Base-by-base conservation (phyloP, 179 eudicot genomes). In the Spinacia oleracea region DNA sequence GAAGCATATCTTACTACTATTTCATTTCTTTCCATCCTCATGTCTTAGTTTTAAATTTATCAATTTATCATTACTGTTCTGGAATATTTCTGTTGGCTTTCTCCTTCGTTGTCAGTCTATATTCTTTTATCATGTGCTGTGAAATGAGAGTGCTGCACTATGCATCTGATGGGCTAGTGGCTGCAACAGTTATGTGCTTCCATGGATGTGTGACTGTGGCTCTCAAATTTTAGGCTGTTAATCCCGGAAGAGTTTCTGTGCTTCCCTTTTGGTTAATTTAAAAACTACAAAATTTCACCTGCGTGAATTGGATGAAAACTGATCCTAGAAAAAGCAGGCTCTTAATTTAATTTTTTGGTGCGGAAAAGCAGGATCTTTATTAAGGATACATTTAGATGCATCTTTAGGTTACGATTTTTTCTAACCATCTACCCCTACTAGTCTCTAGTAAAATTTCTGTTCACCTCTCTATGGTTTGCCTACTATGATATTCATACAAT, bases 71-170 rank as follows among this genome's bases (percentile, higher is more conserved):
- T 48, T 29, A 46, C 35, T 74, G 77, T 59, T 58, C 50, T 56
- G 77, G 23, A 10, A 58, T 46, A 46, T 48, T 75, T 64, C 72
- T 46, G 42, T 48, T 64, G 42, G 71, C 62, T 38, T 38, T 38
- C 40, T 38, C 6, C 40, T 38, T 38, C 5, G 40, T 38, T 38
- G 40, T 38, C 31, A n/a, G 0, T 70, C 55, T 29, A 8, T 14
- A 53, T 46, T 0, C 42, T 48, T 29, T 71, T 53, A 4, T 31
- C 10, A 6, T 75, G 53, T 60, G 70, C 40, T 46, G 59, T 48
- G 43, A 58, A 40, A 8, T 38, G 48, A 27, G 29, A 9, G 38
- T 38, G 71, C 14, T 63, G 3, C 21, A 11, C 66, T 11, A 23
- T 73, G 65, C 51, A 32, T 32, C 71, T 25, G 42, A 27, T 35